These are phyloP conservation scores for Cladosporium phlei DNA, from an alignment of 2,329 filamentous ascomycete species.

Conservation along the genomic window DNA sequence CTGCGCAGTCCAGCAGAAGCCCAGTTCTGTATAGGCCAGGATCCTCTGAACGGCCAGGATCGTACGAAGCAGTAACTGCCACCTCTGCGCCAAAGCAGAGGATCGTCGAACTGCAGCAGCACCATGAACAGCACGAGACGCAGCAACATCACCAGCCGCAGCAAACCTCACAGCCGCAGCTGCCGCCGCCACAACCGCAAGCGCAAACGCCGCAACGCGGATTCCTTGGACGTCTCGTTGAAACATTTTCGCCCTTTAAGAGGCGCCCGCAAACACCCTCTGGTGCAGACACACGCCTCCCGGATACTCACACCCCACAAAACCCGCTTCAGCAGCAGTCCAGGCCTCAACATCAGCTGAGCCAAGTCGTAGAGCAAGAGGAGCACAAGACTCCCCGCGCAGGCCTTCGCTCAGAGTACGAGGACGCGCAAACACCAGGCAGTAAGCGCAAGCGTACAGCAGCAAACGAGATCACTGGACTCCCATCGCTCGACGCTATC, in stretches of 20 bases:
- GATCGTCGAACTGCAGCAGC: too few species aligned
- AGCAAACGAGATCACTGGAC: slow-evolving; percentile 3
- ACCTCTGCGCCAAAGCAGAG: too few species aligned
- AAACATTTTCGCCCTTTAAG: slow-evolving; percentile 2
- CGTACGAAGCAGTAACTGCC: too few species aligned
- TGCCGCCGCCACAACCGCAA: background rate
- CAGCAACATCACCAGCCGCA: background rate
- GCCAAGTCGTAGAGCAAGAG: background rate
- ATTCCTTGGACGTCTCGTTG: background rate
- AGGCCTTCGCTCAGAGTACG: background rate
- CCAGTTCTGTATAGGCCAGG: too few species aligned
- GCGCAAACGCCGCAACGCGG: background rate
- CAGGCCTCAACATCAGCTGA: background rate
- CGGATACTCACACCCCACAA: background rate
- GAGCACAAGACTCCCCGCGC: background rate
- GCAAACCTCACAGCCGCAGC: background rate
- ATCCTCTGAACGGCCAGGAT: too few species aligned
- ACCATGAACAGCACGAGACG: background rate
- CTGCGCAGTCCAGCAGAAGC: too few species aligned
- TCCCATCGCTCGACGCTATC: background rate
- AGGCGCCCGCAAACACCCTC: background rate
- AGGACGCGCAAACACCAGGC: background rate
- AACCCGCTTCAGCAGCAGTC: slow-evolving; percentile 1
- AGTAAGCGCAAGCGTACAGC: slow-evolving; percentile 6
- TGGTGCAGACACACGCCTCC: background rate